Base-by-base conservation (phyloP, 352 stramenopile genomes). In the Blastocystis sp. region DNA sequence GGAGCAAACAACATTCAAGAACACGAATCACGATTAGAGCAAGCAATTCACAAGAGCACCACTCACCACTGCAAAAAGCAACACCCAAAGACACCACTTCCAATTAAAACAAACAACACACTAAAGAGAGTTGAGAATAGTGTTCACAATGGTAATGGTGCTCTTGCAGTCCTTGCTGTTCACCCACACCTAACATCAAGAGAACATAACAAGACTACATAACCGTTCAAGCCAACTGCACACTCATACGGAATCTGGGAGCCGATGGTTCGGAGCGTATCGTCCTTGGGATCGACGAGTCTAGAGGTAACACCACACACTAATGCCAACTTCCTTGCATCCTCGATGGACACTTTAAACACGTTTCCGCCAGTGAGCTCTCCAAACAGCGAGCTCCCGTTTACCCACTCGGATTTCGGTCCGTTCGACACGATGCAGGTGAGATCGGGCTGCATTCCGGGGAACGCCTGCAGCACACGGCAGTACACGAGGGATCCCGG, bases 201-300 rank as follows among this genome's bases (percentile, higher is more conserved):
- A 3, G 0, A 24, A 48, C 6, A 3, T n/a, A 28, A n/a, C 14
- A 28, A 3, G 14, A 17, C 11, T 81, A 81, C 71, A 87, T 59
- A 87, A 59, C 65, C 65, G 71, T 87, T 87, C 19, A 87, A 43
- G 24, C 77, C 77, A 76, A 87, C 71, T 19, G 77, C 77, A 87
- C 62, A 77, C 28, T 87, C 77, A 78, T 77, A 87, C 19, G 77
- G 77, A 78, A 87, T 87, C n/a, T 74, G 62, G 10, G 59, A 76
- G 28, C 77, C 77, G 42, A 87, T 77, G 17, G 65, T 76, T 59
- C 71, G 62, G 1, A 87, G 61, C 45, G 71, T 74, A 64, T 60
- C 61, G 42, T 57, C 62, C n/a, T 3, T 19, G 21, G 28, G 28
- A n/a, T 78, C 43, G 19, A 77, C 4, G 40, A 87, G 45, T 76